phyloP scores from a whole-genome alignment of 2,329 filamentous ascomycete genomes.

The Ascochyta fabae region DNA sequence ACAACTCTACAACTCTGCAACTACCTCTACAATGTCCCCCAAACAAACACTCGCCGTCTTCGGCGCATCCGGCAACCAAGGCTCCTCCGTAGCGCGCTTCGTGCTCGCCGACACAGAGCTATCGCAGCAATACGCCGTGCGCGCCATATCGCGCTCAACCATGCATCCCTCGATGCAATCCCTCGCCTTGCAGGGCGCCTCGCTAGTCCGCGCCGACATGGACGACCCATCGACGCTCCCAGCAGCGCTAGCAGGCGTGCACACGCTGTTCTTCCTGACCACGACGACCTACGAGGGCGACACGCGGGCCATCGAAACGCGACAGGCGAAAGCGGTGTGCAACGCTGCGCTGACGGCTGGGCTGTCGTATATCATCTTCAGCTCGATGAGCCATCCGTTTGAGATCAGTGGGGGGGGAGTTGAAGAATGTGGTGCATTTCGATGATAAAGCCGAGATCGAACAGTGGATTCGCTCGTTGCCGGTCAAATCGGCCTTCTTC shows the following conservation, averaged over 20 bases:
- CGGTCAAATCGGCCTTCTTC: constrained; percentile 61
- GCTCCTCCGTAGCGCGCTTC: constrained; percentile 60
- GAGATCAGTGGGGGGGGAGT: constrained; percentile 42
- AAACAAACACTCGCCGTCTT: constrained; percentile 40
- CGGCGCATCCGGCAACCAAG: constrained; percentile 57
- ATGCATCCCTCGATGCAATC: constrained; percentile 53
- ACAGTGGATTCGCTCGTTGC: constrained; percentile 58
- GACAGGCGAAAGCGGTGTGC: constrained; percentile 34
- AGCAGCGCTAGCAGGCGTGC: constrained; percentile 8
- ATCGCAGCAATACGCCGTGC: constrained; percentile 52
- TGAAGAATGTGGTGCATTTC: constrained; percentile 56
- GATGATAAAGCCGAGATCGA: constrained; percentile 65
- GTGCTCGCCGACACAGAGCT: constrained; percentile 53
- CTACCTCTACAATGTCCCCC: constrained; percentile 4
- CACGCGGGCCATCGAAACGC: constrained; percentile 35
- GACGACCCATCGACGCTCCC: constrained; percentile 39
- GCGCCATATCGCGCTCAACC: constrained; percentile 62
- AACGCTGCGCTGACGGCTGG: constrained; percentile 44
- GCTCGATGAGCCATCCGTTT: constrained; percentile 35
- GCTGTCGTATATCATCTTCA: constrained; percentile 51
- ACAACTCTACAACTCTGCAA: neutral
- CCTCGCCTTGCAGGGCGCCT: constrained; percentile 56
- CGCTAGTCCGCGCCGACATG: constrained; percentile 61
- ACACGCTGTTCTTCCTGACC: constrained; percentile 39
- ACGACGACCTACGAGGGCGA: constrained; percentile 26